Conservation (phyloP, 169 alveolate species). For the Condylostoma magnum region DNA sequence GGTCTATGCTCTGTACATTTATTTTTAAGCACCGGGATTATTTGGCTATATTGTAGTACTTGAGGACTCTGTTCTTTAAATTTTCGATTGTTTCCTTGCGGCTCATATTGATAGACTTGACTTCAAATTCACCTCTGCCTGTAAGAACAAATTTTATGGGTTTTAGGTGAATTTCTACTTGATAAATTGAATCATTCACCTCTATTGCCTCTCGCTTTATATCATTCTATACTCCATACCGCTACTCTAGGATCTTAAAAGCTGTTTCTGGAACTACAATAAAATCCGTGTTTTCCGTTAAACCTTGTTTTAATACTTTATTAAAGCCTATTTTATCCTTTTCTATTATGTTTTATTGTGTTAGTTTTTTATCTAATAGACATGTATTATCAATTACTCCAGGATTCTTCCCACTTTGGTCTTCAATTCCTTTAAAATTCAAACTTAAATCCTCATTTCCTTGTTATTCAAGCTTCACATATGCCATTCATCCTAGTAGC, state of each 20-base stretch:
- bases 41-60: neutral
- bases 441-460: slow-evolving; percentile 18
- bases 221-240: slow-evolving; percentile 1
- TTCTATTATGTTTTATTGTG: neutral
- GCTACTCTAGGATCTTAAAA: neutral
- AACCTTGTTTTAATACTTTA: slow-evolving; percentile 19
- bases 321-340: neutral
- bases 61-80: neutral
- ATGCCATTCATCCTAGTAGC: no score
- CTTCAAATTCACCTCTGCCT: neutral
- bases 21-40: neutral
- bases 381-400: slow-evolving; percentile 24
- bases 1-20: neutral
- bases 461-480: no score
- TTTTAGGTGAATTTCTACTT: slow-evolving; percentile 21
- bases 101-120: slow-evolving; percentile 25
- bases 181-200: slow-evolving; percentile 19
- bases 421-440: neutral
- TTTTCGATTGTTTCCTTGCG: slow-evolving; percentile 1
- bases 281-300: slow-evolving; percentile 19
- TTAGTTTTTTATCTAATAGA: slow-evolving; percentile 2
- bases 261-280: slow-evolving; percentile 19
- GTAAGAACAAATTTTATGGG: neutral
- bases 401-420: neutral
- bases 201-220: slow-evolving; percentile 24